Conservation (phyloP, 805 yeast genomes). For the Hanseniaspora clermontiae region DNA sequence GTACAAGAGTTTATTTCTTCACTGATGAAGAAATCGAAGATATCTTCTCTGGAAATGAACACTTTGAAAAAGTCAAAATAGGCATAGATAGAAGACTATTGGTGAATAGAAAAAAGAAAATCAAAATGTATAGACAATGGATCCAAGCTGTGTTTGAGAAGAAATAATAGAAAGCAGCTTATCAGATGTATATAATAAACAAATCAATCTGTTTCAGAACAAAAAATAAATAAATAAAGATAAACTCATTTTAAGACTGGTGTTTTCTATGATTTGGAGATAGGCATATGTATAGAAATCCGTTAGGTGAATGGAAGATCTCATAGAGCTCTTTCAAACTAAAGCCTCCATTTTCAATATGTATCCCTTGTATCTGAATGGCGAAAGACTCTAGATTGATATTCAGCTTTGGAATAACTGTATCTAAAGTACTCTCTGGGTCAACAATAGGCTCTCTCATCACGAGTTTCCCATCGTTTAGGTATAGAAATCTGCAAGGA, state of each 20-base stretch:
- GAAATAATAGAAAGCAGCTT: conserved; percentile 19
- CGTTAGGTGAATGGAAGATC: conserved; percentile 43
- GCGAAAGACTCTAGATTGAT: not conserved
- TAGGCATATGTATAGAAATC: conserved; percentile 41
- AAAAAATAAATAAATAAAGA: not conserved
- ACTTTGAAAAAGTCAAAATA: conserved; percentile 57
- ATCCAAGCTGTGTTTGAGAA: conserved; percentile 74
- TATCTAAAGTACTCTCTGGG: conserved; percentile 17
- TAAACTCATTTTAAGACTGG: no score
- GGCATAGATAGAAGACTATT: conserved; percentile 84
- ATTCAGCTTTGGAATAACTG: conserved; percentile 14
- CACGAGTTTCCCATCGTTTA: conserved; percentile 14
- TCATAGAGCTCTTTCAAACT: conserved; percentile 37
- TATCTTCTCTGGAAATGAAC: conserved; percentile 45
- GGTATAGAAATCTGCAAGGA: conserved; percentile 14
- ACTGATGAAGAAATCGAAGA: conserved; percentile 79
- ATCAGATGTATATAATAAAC: no score
- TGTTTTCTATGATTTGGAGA: not conserved
- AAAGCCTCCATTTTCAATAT: conserved; percentile 31
- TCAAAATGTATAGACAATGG: conserved; percentile 97
- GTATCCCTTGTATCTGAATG: conserved; percentile 46
- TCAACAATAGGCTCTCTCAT: conserved; percentile 16
- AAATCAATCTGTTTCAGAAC: no score
- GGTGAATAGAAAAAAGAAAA: conserved; percentile 80
- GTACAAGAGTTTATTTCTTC: conserved; percentile 93